Percentiles rank a stretch among this genome's conserved stretches.
These are phyloP conservation scores for Crucihimalaya himalaica DNA, from an alignment of 345 rosid species.

Conservation along the genomic window DNA sequence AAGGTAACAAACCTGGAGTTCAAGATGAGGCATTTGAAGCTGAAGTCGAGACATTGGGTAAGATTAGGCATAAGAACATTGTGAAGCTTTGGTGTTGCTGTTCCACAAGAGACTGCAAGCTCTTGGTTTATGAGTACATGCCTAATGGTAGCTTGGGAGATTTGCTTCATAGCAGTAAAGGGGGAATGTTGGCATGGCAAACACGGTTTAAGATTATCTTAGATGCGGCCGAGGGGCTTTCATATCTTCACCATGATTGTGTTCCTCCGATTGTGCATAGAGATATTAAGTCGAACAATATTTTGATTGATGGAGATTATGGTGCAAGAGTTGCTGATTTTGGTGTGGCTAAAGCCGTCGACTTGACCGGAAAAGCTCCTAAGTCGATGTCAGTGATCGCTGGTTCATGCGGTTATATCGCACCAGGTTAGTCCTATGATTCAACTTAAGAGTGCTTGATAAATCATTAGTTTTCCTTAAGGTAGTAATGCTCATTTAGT, in stretches of 20 bases:
- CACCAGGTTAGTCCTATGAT: slow-evolving; percentile 74
- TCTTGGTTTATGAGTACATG: slow-evolving; percentile 97
- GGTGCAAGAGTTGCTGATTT: slow-evolving; percentile 98
- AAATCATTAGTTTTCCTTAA: neutral
- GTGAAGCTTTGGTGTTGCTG: slow-evolving; percentile 98
- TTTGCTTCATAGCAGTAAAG: slow-evolving; percentile 83
- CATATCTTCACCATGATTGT: slow-evolving; percentile 93
- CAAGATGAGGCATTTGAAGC: slow-evolving; percentile 81
- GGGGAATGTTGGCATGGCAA: slow-evolving; percentile 82
- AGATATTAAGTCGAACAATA: slow-evolving; percentile 96
- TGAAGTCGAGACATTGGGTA: slow-evolving; percentile 87
- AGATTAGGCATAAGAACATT: slow-evolving; percentile 97
- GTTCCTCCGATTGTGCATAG: slow-evolving; percentile 94
- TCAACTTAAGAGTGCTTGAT: slow-evolving; percentile 10
- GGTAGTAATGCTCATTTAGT: neutral
- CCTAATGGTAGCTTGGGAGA: slow-evolving; percentile 96
- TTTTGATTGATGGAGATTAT: slow-evolving; percentile 82
- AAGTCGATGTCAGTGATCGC: slow-evolving; percentile 96
- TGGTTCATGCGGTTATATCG: slow-evolving; percentile 98
- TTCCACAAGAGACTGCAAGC: slow-evolving; percentile 81
- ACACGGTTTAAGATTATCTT: slow-evolving; percentile 74
- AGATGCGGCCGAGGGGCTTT: slow-evolving; percentile 95
- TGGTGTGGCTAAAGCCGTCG: slow-evolving; percentile 89
- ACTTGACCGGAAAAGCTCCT: slow-evolving; percentile 64
- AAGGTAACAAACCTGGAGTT: slow-evolving; percentile 50